These are phyloP conservation scores for Ophiocordyceps australis DNA, from an alignment of 2,329 filamentous ascomycete genomes.

Conservation along the genomic window DNA sequence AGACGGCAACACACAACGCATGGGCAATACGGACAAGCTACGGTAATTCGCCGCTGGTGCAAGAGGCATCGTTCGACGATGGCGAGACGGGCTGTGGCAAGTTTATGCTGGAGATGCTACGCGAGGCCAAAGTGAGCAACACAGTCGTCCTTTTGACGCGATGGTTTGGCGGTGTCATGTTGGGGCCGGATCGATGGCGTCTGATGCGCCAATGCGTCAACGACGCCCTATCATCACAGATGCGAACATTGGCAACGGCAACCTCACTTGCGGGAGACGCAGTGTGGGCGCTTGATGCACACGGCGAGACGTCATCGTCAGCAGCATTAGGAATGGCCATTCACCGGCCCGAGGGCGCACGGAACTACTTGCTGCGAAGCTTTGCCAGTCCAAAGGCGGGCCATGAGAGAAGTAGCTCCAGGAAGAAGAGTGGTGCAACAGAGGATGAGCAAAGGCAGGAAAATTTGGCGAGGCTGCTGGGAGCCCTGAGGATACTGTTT, in stretches of 20 bases:
- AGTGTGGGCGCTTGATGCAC: conserved; percentile 40
- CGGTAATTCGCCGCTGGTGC: conserved; percentile 18
- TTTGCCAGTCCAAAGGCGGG: conserved; percentile 35
- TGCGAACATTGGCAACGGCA: too few species aligned
- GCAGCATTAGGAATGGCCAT: conserved; percentile 44
- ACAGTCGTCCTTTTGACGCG: conserved; percentile 39
- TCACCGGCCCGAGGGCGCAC: conserved; percentile 53
- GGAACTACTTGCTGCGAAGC: conserved; percentile 35
- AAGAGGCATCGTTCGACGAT: conserved; percentile 38
- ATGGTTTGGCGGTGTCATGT: conserved; percentile 44
- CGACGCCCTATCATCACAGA: conserved; percentile 31
- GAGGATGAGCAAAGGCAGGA: conserved; percentile 43
- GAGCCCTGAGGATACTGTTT: conserved; percentile 53
- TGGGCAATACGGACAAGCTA: conserved; percentile 25
- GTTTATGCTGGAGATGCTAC: conserved; percentile 34
- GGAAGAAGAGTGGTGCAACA: conserved; percentile 31
- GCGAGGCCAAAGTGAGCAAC: conserved; percentile 28
- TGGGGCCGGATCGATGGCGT: conserved; percentile 43
- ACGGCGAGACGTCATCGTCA: conserved; percentile 24
- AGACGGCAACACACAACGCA: conserved; percentile 37
- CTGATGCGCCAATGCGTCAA: conserved; percentile 40
- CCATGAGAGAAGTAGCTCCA: conserved; percentile 5
- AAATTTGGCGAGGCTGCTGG: conserved; percentile 52
- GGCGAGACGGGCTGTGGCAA: conserved; percentile 42
- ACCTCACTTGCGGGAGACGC: conserved; percentile 25